Conservation (phyloP, 1,284 basidiomycete genomes). For the Puccinia novopanici region DNA sequence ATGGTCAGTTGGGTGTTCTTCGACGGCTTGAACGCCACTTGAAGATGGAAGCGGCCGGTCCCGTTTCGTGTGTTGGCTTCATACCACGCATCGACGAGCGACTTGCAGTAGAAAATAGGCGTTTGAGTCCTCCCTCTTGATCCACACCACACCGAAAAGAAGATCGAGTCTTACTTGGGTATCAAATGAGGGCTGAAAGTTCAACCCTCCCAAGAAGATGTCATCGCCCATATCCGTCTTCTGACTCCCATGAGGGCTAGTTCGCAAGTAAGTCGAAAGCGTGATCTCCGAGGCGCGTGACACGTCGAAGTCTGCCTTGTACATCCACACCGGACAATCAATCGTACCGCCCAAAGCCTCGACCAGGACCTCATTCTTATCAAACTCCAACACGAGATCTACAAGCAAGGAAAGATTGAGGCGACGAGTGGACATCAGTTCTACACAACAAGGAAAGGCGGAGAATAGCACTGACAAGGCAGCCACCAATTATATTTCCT, state of each 20-base stretch:
- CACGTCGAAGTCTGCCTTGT: slow-evolving; percentile 70
- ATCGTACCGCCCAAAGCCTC: slow-evolving; percentile 93
- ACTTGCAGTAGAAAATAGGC: slow-evolving; percentile 10
- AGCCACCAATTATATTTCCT: slow-evolving; percentile 50
- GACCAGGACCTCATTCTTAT: slow-evolving; percentile 97
- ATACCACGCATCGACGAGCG: slow-evolving; percentile 82
- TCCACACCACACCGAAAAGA: too few species aligned
- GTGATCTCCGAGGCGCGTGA: slow-evolving; percentile 70
- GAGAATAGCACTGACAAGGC: slow-evolving; percentile 37
- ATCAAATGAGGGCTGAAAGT: slow-evolving; percentile 82
- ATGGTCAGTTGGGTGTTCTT: slow-evolving; percentile 69
- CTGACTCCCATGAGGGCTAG: slow-evolving; percentile 61
- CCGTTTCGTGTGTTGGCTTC: slow-evolving; percentile 66
- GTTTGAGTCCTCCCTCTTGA: too few species aligned
- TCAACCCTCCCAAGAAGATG: slow-evolving; percentile 84
- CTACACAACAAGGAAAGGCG: neutral
- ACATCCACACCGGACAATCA: slow-evolving; percentile 89
- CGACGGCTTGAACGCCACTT: slow-evolving; percentile 83
- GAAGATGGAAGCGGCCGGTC: slow-evolving; percentile 84
- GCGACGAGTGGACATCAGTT: neutral
- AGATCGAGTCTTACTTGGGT: slow-evolving; percentile 61
- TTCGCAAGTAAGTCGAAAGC: slow-evolving; percentile 82
- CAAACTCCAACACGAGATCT: slow-evolving; percentile 91
- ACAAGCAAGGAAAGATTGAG: neutral
- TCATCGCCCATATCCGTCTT: slow-evolving; percentile 81